Percentiles rank a stretch among this genome's conserved stretches.
phyloP scores from a whole-genome alignment of 148 eudicot species.

The Camellia lanceoleosa region DNA sequence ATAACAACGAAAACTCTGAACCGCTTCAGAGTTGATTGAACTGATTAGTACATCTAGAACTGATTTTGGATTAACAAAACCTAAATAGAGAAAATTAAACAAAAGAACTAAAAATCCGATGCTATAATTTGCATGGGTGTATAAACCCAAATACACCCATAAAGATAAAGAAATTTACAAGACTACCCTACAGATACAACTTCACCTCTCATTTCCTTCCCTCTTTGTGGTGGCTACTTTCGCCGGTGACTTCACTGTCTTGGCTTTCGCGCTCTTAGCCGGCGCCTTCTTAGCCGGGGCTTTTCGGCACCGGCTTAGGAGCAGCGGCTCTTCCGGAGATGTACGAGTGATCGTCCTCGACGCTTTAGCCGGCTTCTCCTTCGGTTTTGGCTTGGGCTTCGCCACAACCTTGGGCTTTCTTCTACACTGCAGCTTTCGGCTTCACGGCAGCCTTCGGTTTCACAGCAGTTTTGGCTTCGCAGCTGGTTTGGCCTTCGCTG shows the following conservation, averaged over 20 bases:
- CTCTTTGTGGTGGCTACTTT: constrained; percentile 28
- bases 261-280: constrained; percentile 31
- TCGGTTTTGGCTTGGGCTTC: constrained; percentile 31
- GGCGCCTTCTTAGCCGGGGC: constrained; percentile 40
- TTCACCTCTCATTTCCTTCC: constrained; percentile 22
- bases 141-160: constrained; percentile 16
- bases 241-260: constrained; percentile 26
- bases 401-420: constrained; percentile 26
- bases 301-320: constrained; percentile 26
- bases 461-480: constrained; percentile 25
- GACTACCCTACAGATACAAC: constrained; percentile 22
- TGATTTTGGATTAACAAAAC: neutral
- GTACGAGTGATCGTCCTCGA: constrained; percentile 44
- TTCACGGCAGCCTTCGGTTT: constrained; percentile 41
- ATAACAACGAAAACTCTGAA: neutral
- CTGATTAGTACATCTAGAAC: neutral
- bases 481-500: constrained; percentile 34
- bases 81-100: neutral
- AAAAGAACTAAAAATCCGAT: neutral
- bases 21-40: constrained; percentile 2
- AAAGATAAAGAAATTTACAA: constrained; percentile 27
- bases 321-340: constrained; percentile 47
- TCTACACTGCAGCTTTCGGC: constrained; percentile 26
- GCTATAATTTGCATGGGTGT: constrained; percentile 14
- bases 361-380: constrained; percentile 50